These are phyloP conservation scores for Leishmania guyanensis DNA, from an alignment of 208 protist genomes.

Conservation along the genomic window DNA sequence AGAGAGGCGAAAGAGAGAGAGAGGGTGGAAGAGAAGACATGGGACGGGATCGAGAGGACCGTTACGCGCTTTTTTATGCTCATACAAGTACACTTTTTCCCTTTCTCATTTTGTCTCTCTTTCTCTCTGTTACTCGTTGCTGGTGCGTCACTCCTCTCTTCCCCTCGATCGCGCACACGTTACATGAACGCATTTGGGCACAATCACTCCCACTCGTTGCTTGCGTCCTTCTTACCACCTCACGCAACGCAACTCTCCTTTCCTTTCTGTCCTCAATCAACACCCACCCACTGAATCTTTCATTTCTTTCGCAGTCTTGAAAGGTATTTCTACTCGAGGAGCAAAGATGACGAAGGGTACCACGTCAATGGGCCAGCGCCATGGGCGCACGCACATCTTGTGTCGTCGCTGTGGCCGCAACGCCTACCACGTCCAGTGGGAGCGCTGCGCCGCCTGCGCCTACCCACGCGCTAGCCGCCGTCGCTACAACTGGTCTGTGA, in stretches of 20 bases:
- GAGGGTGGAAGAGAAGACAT: not conserved
- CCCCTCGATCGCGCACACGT: not conserved
- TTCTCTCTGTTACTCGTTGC: slow-evolving; percentile 3
- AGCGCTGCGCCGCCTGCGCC: slow-evolving; percentile 97
- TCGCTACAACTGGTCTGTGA: slow-evolving; percentile 97
- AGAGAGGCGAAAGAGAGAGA: no score
- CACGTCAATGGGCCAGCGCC: slow-evolving; percentile 89
- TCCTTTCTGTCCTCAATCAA: not conserved
- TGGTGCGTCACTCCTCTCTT: not conserved
- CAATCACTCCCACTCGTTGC: not conserved
- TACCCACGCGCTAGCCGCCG: slow-evolving; percentile 97
- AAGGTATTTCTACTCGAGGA: not conserved
- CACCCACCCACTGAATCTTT: not conserved
- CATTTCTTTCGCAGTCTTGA: slow-evolving; percentile 1
- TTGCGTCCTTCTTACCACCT: not conserved
- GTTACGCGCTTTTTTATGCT: not conserved
- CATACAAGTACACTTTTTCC: not conserved
- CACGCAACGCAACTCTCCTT: not conserved
- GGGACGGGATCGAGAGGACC: no score
- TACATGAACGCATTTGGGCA: slow-evolving; percentile 1
- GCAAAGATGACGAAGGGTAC: slow-evolving; percentile 84
- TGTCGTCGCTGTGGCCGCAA: slow-evolving; percentile 98
- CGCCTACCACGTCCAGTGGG: slow-evolving; percentile 98
- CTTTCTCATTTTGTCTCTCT: not conserved
- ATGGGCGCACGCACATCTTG: slow-evolving; percentile 94